Conservation (phyloP, 1,284 basidiomycete species). For the Hortiboletus rubellus region DNA sequence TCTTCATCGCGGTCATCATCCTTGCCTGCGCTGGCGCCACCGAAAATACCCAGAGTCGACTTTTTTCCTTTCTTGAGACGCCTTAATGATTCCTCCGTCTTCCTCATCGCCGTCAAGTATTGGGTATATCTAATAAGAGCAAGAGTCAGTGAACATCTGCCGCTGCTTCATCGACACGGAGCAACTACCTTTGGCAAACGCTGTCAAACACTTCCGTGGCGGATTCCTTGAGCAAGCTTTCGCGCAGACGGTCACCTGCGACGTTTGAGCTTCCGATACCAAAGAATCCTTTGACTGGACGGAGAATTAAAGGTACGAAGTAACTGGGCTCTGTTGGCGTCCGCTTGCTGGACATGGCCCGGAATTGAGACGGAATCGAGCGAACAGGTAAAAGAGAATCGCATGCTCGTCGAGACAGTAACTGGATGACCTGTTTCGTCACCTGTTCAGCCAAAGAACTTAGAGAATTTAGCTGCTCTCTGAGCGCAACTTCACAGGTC, state of each 20-base stretch:
- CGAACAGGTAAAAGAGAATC: constrained; percentile 87
- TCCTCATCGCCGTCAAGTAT: constrained; percentile 80
- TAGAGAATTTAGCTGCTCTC: constrained; percentile 49
- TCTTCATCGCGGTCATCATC: constrained; percentile 77
- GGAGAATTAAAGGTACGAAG: constrained; percentile 80
- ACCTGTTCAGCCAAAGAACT: constrained; percentile 53
- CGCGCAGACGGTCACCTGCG: constrained; percentile 57
- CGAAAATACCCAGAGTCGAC: constrained; percentile 76
- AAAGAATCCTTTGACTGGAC: constrained; percentile 81
- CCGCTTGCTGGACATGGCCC: constrained; percentile 76
- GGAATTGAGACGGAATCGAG: constrained; percentile 84
- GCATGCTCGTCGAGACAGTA: constrained; percentile 76
- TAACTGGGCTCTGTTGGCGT: constrained; percentile 76
- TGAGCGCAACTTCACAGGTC: constrained; percentile 53
- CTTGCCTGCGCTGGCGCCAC: constrained; percentile 43
- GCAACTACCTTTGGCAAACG: constrained; percentile 63
- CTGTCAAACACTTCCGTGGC: constrained; percentile 70
- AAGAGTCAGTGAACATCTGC: constrained; percentile 2
- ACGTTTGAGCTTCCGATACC: constrained; percentile 56
- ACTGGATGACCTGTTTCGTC: constrained; percentile 64
- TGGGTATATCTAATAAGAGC: constrained; percentile 54
- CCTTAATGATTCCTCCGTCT: constrained; percentile 85
- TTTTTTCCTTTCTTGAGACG: constrained; percentile 86
- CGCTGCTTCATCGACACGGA: background rate
- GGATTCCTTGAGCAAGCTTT: constrained; percentile 54